phyloP scores from a whole-genome alignment of 2,329 filamentous ascomycete genomes.

The Domatiomyces globalis region DNA sequence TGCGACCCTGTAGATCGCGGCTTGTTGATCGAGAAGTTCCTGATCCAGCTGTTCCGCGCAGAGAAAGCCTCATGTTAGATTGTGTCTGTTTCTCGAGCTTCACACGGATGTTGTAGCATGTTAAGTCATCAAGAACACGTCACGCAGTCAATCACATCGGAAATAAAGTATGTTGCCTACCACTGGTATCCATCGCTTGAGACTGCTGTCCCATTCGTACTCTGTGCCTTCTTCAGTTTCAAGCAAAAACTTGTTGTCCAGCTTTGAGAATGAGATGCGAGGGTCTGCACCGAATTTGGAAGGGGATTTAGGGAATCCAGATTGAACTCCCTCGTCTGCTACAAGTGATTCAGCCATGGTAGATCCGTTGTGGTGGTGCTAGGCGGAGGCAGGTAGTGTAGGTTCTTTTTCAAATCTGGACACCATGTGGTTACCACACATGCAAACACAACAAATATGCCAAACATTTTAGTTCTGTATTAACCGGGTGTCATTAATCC shows the following conservation, averaged over 20 bases:
- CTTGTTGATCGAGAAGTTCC: constrained; percentile 45
- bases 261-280: constrained; percentile 73
- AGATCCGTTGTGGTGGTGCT: neutral
- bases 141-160: neutral
- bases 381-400: too few species aligned
- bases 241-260: constrained; percentile 67
- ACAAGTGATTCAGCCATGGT: neutral
- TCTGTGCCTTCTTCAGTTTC: constrained; percentile 75
- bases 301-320: constrained; percentile 39
- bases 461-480: neutral
- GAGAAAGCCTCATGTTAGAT: constrained; percentile 8
- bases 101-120: neutral
- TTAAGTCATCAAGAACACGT: too few species aligned
- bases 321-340: constrained; percentile 7
- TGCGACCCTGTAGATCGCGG: constrained; percentile 45
- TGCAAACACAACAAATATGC: neutral
- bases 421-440: too few species aligned
- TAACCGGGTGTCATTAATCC: too few species aligned
- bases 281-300: constrained; percentile 62
- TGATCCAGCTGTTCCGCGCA: constrained; percentile 39
- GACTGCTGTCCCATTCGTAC: constrained; percentile 61
- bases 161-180: constrained; percentile 26
- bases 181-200: constrained; percentile 61
- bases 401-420: too few species aligned
- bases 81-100: constrained; percentile 1